These are phyloP conservation scores for Kwoniella sp. DNA, from an alignment of 768 basidiomycete species.

Conservation along the genomic window DNA sequence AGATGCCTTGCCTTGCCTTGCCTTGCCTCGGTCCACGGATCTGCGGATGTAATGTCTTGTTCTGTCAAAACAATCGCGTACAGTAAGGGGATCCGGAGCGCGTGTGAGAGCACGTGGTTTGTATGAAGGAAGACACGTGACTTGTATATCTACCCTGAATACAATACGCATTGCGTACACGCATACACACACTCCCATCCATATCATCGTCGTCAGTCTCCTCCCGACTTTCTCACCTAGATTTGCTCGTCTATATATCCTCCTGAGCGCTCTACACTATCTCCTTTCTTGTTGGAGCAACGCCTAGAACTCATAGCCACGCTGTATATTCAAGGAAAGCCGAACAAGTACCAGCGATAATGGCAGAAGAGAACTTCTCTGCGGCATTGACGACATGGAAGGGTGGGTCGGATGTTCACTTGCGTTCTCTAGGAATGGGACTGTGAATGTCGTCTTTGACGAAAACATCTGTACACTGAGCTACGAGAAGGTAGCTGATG, in stretches of 20 bases:
- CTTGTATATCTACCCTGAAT: neutral
- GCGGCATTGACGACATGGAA: slow-evolving; percentile 89
- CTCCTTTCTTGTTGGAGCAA: no score
- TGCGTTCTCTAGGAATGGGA: no score
- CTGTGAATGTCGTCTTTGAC: no score
- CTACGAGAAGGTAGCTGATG: neutral
- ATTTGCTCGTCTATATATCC: no score
- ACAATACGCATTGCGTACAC: neutral
- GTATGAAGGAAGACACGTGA: neutral
- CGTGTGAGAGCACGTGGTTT: neutral
- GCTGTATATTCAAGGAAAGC: no score
- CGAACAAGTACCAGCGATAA: slow-evolving; percentile 3
- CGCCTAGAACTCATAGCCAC: no score
- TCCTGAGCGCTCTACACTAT: no score
- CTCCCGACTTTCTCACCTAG: neutral
- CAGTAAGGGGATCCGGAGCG: neutral
- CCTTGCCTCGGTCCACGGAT: no score
- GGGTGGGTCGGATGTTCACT: slow-evolving; percentile 66
- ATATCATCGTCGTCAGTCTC: neutral
- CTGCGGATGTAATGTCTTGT: neutral
- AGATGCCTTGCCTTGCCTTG: no score
- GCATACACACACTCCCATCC: neutral
- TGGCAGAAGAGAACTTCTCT: slow-evolving; percentile 81
- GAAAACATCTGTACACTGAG: no score
- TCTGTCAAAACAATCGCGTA: slow-evolving; percentile 1